phyloP scores from a whole-genome alignment of 805 yeast genomes.

The Danielia reshetovae region DNA sequence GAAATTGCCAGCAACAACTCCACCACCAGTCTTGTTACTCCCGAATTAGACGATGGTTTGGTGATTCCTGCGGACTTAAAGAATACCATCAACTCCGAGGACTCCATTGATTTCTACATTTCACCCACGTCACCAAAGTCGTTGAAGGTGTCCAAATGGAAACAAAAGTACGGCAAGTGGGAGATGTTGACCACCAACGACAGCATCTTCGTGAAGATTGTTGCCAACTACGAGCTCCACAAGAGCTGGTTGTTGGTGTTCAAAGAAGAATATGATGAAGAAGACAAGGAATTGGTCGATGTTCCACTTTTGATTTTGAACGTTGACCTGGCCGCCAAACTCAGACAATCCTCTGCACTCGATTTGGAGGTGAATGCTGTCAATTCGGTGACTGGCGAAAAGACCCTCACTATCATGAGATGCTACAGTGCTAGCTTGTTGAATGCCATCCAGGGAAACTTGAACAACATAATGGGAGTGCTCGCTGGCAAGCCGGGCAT shows the following conservation, averaged over 20 bases:
- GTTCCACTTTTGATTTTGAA: conserved; percentile 34
- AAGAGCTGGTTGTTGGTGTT: conserved; percentile 38
- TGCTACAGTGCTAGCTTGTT: conserved; percentile 27
- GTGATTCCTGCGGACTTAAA: conserved; percentile 36
- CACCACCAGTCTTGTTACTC: conserved; percentile 1
- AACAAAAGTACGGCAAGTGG: conserved; percentile 39
- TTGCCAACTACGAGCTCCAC: conserved; percentile 29
- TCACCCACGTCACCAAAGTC: conserved; percentile 31
- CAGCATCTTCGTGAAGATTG: conserved; percentile 35
- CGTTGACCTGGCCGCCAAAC: conserved; percentile 21
- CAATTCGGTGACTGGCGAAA: conserved; percentile 30
- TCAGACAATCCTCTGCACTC: conserved; percentile 34
- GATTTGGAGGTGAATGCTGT: conserved; percentile 34
- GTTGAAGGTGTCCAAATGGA: conserved; percentile 42
- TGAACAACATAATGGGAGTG: conserved; percentile 27
- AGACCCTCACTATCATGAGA: conserved; percentile 29
- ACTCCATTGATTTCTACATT: conserved; percentile 35
- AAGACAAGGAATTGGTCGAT: conserved; percentile 28
- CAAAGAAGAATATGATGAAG: conserved; percentile 35
- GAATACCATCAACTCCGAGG: conserved; percentile 34
- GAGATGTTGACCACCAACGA: conserved; percentile 39
- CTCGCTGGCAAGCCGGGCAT: conserved; percentile 9
- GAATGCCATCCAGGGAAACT: conserved; percentile 21
- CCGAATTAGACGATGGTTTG: conserved; percentile 18
- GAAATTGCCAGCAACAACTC: conserved; percentile 4